Evolutionary conservation across 331 rosid species (phyloP), one percentile per base, ranked within the genome.

Genomic region (Malus hybrid): DNA sequence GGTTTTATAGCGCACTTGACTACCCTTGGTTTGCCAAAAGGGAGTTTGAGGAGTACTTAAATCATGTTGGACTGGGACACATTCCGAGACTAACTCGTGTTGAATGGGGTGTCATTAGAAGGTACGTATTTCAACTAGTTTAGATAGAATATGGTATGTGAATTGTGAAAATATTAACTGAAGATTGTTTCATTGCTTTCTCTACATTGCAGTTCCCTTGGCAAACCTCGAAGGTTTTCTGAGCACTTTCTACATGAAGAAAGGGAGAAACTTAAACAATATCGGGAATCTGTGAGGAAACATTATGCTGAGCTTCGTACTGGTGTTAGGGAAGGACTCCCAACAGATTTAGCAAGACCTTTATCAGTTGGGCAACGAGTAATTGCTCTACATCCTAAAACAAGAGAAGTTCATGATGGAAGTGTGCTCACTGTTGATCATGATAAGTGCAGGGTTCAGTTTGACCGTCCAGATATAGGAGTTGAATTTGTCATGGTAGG

Each of bases 221-320:
- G 98, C 68, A 93, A 87, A 84, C 98, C 98, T 77, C 90, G 97
- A 76, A 87, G 98, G 87, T 89, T 93, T 84, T 93, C 97, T 75
- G 90, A 89, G 58, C 86, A 80, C 68, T 93, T 89, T 79, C 90
- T 93, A 32, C 42, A 1, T 66, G 92, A 84, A 83, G 98, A 93
- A 85, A 85, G 97, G 68, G 88, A 85, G 66, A 93, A 93, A 78
- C 97, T 93, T 70, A 80, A 85, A 76, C 89, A 84, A 65, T 93
- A 91, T 75, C 88, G 98, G 56, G 97, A 89, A 69, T 85, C 92
- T 69, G 97, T 91, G 71, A 87, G 98, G 85, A 81, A 88, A 71
- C 92, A 89, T 82, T 93, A 93, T 71, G 80, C 85, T 66, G 93
- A 89, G 77, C 86, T 93, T 70, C 87, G 82, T 30, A 78, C 81